A percentile compares a stretch with the other conserved stretches of the same genome.
These are phyloP conservation scores for Ganoderma resinaceum DNA, from an alignment of 1,284 basidiomycete genomes.

Conservation along the genomic window DNA sequence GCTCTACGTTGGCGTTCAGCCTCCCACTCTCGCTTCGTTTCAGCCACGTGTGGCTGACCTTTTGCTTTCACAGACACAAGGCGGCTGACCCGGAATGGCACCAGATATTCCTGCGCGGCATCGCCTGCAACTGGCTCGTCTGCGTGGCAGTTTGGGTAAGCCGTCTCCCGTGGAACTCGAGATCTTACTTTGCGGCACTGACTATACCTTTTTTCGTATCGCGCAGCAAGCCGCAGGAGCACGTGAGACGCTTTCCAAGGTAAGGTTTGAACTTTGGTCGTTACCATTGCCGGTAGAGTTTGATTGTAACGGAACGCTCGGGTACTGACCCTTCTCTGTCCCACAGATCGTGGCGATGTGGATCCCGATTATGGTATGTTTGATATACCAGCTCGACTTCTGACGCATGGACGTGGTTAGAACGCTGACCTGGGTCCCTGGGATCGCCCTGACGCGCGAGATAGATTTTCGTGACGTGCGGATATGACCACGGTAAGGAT, in stretches of 20 bases:
- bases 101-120: slow-evolving; percentile 78
- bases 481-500: slow-evolving; percentile 72
- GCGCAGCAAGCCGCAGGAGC: slow-evolving; percentile 75
- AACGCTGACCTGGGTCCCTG: neutral
- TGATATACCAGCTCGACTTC: neutral
- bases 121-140: slow-evolving; percentile 83
- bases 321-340: neutral
- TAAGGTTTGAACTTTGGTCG: slow-evolving; percentile 30
- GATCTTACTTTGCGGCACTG: neutral
- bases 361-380: slow-evolving; percentile 77
- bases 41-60: neutral
- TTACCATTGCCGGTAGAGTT: neutral
- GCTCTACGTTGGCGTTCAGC: neutral
- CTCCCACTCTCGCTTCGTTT: neutral
- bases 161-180: slow-evolving; percentile 8
- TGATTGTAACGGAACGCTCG: neutral
- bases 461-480: slow-evolving; percentile 72
- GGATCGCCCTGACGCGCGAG: neutral
- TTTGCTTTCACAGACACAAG: slow-evolving; percentile 53
- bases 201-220: neutral
- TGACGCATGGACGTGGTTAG: slow-evolving; percentile 1
- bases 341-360: slow-evolving; percentile 67
- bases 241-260: slow-evolving; percentile 76
- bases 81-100: slow-evolving; percentile 72
- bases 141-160: slow-evolving; percentile 80